These are phyloP conservation scores for Claviceps arundinis DNA, from an alignment of 2,329 filamentous ascomycete genomes.

Conservation along the genomic window DNA sequence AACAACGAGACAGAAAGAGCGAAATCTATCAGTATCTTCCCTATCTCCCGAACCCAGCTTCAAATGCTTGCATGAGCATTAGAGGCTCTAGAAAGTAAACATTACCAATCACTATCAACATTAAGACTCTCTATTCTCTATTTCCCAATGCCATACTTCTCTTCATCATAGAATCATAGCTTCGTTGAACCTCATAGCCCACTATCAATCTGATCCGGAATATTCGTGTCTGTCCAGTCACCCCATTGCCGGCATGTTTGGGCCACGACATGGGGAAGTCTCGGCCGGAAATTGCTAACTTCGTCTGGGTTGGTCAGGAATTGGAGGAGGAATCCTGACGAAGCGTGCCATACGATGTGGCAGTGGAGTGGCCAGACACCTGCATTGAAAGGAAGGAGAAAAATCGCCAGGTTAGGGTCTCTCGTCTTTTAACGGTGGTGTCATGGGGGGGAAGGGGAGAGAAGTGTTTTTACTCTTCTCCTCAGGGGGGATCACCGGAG, in stretches of 20 bases:
- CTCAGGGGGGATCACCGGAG: neutral
- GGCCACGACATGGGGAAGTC: constrained; percentile 31
- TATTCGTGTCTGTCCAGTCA: constrained; percentile 31
- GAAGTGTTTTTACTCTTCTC: neutral
- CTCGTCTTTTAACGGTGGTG: neutral
- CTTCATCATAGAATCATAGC: neutral
- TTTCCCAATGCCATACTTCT: too few species aligned
- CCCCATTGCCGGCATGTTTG: constrained; percentile 43
- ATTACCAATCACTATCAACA: too few species aligned
- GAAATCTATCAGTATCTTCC: too few species aligned
- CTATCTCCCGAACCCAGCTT: too few species aligned
- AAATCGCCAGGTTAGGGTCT: constrained; percentile 1
- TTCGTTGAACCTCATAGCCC: constrained; percentile 24
- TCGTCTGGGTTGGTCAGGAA: constrained; percentile 33
- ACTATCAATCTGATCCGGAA: constrained; percentile 40
- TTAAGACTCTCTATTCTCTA: too few species aligned
- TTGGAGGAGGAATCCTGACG: constrained; percentile 37
- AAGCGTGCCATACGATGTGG: constrained; percentile 44
- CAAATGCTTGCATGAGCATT: too few species aligned
- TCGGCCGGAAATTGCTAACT: constrained; percentile 19
- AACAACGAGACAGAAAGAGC: too few species aligned
- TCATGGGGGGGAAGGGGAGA: neutral
- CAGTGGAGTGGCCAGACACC: constrained; percentile 42
- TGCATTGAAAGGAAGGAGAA: constrained; percentile 3
- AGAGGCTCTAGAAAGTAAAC: too few species aligned